These are phyloP conservation scores for Penicillium sp. DNA, from an alignment of 2,329 filamentous ascomycete species.

Conservation along the genomic window DNA sequence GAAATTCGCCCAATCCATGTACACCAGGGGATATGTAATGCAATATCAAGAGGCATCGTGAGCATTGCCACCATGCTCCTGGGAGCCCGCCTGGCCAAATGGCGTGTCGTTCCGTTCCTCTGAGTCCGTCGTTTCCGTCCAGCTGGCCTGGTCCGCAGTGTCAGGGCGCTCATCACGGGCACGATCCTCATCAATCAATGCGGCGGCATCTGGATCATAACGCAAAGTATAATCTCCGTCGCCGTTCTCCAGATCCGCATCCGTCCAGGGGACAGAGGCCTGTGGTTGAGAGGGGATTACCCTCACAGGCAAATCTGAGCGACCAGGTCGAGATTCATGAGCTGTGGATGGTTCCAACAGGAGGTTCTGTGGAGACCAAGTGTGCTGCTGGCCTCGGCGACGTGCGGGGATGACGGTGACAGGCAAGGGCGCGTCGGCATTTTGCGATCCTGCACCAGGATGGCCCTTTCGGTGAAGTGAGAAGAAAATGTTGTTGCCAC, in stretches of 20 bases:
- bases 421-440: constrained; percentile 54
- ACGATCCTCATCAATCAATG: constrained; percentile 41
- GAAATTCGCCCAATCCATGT: not conserved
- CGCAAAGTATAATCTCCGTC: constrained; percentile 40
- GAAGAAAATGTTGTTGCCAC: constrained; percentile 55
- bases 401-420: constrained; percentile 68
- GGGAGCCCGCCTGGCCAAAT: not conserved
- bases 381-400: constrained; percentile 58
- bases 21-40: not conserved
- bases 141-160: constrained; percentile 26
- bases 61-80: not conserved
- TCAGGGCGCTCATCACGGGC: constrained; percentile 12
- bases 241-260: constrained; percentile 42
- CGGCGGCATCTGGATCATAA: constrained; percentile 48
- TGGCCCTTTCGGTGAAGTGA: constrained; percentile 55
- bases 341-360: constrained; percentile 29
- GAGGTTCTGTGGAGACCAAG: constrained; percentile 58
- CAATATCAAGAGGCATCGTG: constrained; percentile 7
- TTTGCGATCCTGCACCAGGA: constrained; percentile 45
- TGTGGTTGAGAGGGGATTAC: constrained; percentile 66
- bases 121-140: constrained; percentile 26
- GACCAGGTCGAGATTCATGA: constrained; percentile 22
- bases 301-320: constrained; percentile 54
- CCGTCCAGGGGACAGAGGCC: constrained; percentile 61
- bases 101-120: constrained; percentile 19